Base-by-base conservation (phyloP, 768 basidiomycete genomes). In the Pulveroboletus frians region DNA sequence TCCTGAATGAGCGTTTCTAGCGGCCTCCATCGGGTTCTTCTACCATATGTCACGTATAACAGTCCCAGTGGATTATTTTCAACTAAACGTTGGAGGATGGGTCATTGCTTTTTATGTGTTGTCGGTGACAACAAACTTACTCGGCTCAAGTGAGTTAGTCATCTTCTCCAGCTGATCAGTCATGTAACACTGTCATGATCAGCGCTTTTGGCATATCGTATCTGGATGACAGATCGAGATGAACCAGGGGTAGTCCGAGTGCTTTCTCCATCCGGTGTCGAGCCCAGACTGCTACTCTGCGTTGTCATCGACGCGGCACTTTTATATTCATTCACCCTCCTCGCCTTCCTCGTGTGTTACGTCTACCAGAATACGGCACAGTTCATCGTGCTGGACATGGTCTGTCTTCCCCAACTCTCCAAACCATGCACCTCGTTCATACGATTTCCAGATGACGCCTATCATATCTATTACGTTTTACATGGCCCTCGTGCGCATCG, bases 391-490 rank as follows among this genome's bases (percentile, higher is more conserved):
- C 32, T 58, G 15, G 60, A 62, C 41, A 57, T 59, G 57, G 60
- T 62, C 37, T 27, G 54, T 53, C 38, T 5, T 39, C 14, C 34
- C 29, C n/a, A 15, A 8, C 23, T 8, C n/a, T 3, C 3, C 14
- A 10, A 13, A 4, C 30, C 36, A 29, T 23, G 21, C 17, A 0
- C 7, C 5, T 40, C 5, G 35, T 37, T 49, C 34, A 46, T 17
- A 3, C 23, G 18, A 30, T 14, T n/a, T 14, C 15, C 4, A 63
- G 61, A 47, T 54, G 32, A 59, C 49, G 8, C 57, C 52, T 5
- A 57, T 57, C 21, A 55, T 62, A 47, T 60, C 61, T 3, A 62
- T 59, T 20, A 26, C 58, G 9, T 59, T 60, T 15, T 42, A 51
- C 36, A 47, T 7, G 37, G 44, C 60, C 17, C 46, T 60, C 35